Evolutionary conservation across 495 filamentous ascomycete species (phyloP).

Genomic region (Neurospora sublineolata): DNA sequence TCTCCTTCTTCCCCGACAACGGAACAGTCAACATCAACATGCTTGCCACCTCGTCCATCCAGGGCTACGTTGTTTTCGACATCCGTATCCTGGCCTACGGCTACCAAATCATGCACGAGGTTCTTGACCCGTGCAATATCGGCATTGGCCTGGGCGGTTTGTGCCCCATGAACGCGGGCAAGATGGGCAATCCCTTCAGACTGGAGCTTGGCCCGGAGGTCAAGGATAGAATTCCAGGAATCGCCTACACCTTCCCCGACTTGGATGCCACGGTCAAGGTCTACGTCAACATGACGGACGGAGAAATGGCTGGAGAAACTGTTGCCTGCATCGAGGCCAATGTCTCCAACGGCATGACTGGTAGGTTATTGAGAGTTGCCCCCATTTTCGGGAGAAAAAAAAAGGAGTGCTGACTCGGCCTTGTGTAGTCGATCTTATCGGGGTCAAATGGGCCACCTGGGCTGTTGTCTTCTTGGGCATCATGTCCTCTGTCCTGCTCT

Average conservation of each 20-base stretch:
- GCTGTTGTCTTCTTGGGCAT: constrained; percentile 77
- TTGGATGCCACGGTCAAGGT: constrained; percentile 81
- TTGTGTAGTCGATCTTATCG: constrained; percentile 60
- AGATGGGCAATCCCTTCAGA: constrained; percentile 64
- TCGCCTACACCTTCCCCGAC: constrained; percentile 85
- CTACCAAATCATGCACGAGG: constrained; percentile 50
- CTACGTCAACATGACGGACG: constrained; percentile 56
- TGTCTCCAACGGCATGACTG: constrained; percentile 83
- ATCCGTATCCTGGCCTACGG: constrained; percentile 74
- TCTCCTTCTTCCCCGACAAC: constrained; percentile 68
- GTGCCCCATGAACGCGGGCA: constrained; percentile 87
- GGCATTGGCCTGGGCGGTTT: constrained; percentile 50
- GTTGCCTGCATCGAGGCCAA: constrained; percentile 83
- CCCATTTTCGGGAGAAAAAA: too few species aligned
- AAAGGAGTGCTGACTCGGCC: neutral
- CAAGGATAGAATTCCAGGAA: constrained; percentile 58
- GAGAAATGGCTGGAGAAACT: constrained; percentile 32
- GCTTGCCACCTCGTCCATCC: constrained; percentile 72
- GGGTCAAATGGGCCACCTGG: constrained; percentile 80
- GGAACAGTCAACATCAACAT: constrained; percentile 62
- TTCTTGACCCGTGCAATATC: constrained; percentile 64
- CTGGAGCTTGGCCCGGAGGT: constrained; percentile 47
- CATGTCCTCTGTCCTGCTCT: constrained; percentile 70
- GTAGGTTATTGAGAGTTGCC: constrained; percentile 8
- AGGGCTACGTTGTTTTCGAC: constrained; percentile 73